Percentiles rank a stretch among this genome's conserved stretches.
These are phyloP conservation scores for Fusarium albosuccineum DNA, from an alignment of 2,329 filamentous ascomycete genomes.

Conservation along the genomic window DNA sequence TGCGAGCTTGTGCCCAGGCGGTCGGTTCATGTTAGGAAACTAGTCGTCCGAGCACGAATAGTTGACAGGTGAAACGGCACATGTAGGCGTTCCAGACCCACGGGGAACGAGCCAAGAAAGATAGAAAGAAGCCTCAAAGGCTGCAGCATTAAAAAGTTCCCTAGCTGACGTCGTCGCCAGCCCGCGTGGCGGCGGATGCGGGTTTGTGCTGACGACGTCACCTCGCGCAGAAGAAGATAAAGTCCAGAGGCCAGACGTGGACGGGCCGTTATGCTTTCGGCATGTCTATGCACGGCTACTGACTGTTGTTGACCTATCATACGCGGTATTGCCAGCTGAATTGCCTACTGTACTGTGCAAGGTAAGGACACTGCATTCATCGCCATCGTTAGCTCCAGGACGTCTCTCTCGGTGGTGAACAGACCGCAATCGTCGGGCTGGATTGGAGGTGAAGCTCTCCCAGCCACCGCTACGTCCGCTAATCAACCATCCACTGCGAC, in stretches of 20 bases:
- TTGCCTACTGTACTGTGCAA: too few relatives aligned
- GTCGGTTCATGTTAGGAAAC: conserved; percentile 2
- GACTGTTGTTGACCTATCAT: too few relatives aligned
- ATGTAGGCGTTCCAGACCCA: conserved; percentile 5
- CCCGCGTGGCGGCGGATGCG: conserved; percentile 38
- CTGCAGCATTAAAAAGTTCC: conserved; percentile 43
- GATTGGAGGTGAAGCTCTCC: neutral
- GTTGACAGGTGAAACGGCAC: conserved; percentile 5
- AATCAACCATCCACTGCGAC: conserved; percentile 27
- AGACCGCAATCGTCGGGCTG: conserved; percentile 7
- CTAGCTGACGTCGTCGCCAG: conserved; percentile 42
- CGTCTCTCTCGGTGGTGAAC: too few relatives aligned
- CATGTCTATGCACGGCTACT: conserved; percentile 11
- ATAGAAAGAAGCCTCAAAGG: conserved; percentile 45
- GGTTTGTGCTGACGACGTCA: conserved; percentile 46
- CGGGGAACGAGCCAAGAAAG: conserved; percentile 30
- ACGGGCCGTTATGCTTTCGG: conserved; percentile 27
- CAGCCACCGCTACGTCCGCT: conserved; percentile 35
- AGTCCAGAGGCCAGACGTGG: conserved; percentile 11
- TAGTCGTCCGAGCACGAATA: neutral
- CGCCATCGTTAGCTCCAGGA: too few relatives aligned
- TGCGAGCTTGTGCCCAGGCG: conserved; percentile 16
- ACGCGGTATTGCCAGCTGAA: too few relatives aligned
- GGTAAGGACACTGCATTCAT: too few relatives aligned
- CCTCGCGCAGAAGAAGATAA: conserved; percentile 33